Evolutionary conservation across 495 filamentous ascomycete species (phyloP).

Genomic region (Trichocladium uniseriatum): DNA sequence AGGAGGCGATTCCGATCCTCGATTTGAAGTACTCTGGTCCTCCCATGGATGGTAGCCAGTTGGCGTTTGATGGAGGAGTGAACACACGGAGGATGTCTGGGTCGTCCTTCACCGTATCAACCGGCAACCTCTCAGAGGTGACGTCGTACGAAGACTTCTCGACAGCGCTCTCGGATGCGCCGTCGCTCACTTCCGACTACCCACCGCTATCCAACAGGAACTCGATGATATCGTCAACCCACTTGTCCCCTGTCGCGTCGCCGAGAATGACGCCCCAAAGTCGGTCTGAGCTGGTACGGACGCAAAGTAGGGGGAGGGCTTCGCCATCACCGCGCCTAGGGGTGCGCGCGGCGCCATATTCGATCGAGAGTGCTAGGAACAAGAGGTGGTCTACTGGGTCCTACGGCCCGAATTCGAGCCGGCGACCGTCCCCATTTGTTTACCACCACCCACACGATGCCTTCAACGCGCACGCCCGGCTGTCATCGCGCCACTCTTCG

Average conservation of each 20-base stretch:
- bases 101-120: slow-evolving; percentile 50
- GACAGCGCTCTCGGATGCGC: slow-evolving; percentile 45
- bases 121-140: slow-evolving; percentile 48
- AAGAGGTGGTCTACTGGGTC: slow-evolving; percentile 68
- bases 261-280: slow-evolving; percentile 49
- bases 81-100: slow-evolving; percentile 47
- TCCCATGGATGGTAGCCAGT: slow-evolving; percentile 32
- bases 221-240: slow-evolving; percentile 50
- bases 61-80: slow-evolving; percentile 32
- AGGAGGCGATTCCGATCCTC: slow-evolving; percentile 47
- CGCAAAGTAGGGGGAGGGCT: slow-evolving; percentile 51
- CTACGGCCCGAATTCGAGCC: slow-evolving; percentile 42
- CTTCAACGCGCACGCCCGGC: slow-evolving; percentile 35
- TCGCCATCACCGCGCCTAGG: slow-evolving; percentile 57
- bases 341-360: slow-evolving; percentile 56
- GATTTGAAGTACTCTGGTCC: slow-evolving; percentile 38
- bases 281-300: slow-evolving; percentile 46
- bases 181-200: slow-evolving; percentile 48
- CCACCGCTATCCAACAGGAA: slow-evolving; percentile 48
- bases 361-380: slow-evolving; percentile 48
- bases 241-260: slow-evolving; percentile 49
- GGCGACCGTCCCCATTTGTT: slow-evolving; percentile 47
- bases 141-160: slow-evolving; percentile 53
- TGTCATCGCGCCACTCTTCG: slow-evolving; percentile 44
- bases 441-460: slow-evolving; percentile 44